These are phyloP conservation scores for Stipa capillata DNA, from an alignment of 176 grass and related monocot genomes.

Conservation along the genomic window DNA sequence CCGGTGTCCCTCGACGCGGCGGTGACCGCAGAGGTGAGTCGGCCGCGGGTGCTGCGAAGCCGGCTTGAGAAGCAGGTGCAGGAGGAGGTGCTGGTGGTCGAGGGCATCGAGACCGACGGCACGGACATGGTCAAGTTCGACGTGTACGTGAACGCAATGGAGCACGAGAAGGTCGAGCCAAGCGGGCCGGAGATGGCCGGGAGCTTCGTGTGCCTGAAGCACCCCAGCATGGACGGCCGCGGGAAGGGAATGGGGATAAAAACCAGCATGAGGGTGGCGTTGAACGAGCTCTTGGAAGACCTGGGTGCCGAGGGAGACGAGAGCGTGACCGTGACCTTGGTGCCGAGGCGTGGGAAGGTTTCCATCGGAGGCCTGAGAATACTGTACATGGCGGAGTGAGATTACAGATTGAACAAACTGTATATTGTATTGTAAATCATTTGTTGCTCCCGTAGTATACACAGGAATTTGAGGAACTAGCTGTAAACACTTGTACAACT, in stretches of 20 bases:
- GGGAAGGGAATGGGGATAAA: neutral
- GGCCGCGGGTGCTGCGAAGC: neutral
- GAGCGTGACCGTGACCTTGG: slow-evolving; percentile 25
- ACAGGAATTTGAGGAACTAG: neutral
- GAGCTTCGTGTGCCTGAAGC: slow-evolving; percentile 26
- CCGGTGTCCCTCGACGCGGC: neutral
- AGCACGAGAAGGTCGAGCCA: slow-evolving; percentile 9
- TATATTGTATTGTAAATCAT: too few species aligned
- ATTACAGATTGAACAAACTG: too few species aligned
- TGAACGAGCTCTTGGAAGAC: slow-evolving; percentile 33
- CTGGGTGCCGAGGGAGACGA: slow-evolving; percentile 10
- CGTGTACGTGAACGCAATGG: slow-evolving; percentile 25
- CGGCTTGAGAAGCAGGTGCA: neutral
- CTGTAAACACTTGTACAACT: neutral
- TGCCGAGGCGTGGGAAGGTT: slow-evolving; percentile 19
- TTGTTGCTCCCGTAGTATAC: too few species aligned
- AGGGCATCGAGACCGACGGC: slow-evolving; percentile 5
- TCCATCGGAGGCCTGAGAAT: slow-evolving; percentile 13
- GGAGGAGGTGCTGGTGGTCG: slow-evolving; percentile 29
- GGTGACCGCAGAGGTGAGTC: neutral
- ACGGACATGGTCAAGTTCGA: slow-evolving; percentile 16
- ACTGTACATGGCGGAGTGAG: neutral
- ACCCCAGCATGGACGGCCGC: neutral
- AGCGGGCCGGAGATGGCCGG: slow-evolving; percentile 30
- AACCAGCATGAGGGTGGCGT: slow-evolving; percentile 32